Conservation (phyloP, 441 rosid species). For the Manihot esculenta region DNA sequence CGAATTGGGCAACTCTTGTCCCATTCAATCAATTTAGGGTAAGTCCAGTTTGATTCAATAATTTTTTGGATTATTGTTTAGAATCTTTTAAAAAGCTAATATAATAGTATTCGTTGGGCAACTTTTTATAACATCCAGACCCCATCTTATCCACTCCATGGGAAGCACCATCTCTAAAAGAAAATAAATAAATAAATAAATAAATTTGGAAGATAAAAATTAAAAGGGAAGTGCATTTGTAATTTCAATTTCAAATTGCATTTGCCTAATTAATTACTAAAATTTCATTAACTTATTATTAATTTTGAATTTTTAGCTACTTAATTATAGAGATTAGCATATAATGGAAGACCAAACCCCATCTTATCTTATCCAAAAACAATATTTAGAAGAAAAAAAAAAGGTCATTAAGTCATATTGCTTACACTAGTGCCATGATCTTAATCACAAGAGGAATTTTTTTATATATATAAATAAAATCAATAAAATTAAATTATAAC, state of each 20-base stretch:
- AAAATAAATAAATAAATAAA: too few species aligned
- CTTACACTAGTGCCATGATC: conserved; percentile 11
- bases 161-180: too few species aligned
- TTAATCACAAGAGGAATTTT: not conserved
- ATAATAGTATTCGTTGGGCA: too few species aligned
- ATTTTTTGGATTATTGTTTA: too few species aligned
- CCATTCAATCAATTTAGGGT: too few species aligned
- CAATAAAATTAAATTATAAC: not conserved
- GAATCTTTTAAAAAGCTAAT: too few species aligned
- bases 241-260: conserved; percentile 1
- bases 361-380: conserved; percentile 21
- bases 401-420: not conserved
- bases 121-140: too few species aligned
- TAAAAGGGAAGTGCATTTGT: too few species aligned
- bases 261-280: not conserved
- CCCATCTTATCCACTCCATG: too few species aligned
- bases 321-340: not conserved
- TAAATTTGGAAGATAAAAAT: too few species aligned
- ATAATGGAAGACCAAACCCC: conserved; percentile 6
- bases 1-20: too few species aligned
- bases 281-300: not conserved
- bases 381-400: not conserved
- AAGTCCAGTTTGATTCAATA: too few species aligned
- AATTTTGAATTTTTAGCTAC: not conserved
- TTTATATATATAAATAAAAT: not conserved